Conservation (phyloP, 2,329 filamentous ascomycete species). For the Stachybotrys chartarum region DNA sequence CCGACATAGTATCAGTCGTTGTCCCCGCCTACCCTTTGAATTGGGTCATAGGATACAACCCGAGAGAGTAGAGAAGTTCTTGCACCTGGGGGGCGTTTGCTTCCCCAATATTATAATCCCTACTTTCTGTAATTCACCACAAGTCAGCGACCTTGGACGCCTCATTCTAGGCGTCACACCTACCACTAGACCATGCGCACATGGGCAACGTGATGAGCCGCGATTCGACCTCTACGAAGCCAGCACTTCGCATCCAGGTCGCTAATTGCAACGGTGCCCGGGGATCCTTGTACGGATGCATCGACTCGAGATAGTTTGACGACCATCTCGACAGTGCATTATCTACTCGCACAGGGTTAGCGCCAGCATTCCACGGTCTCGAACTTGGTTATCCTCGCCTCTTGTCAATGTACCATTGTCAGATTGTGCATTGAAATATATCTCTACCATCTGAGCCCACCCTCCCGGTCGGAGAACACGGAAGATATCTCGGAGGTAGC, state of each 20-base stretch:
- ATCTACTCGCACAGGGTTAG: constrained; percentile 26
- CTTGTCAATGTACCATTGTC: constrained; percentile 72
- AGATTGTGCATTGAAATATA: constrained; percentile 80
- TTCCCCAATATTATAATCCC: constrained; percentile 44
- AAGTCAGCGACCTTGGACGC: neutral
- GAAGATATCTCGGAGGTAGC: constrained; percentile 70
- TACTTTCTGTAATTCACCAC: constrained; percentile 29
- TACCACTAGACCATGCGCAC: constrained; percentile 49
- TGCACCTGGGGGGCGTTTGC: constrained; percentile 49
- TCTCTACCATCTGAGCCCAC: constrained; percentile 85
- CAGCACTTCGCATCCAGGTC: constrained; percentile 51
- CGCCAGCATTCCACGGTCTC: no score
- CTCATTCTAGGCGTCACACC: neutral
- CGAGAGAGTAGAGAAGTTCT: constrained; percentile 45
- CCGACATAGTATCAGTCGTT: neutral
- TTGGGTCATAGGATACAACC: constrained; percentile 49
- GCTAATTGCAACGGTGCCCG: constrained; percentile 55
- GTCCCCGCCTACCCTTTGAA: constrained; percentile 32
- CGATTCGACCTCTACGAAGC: constrained; percentile 61
- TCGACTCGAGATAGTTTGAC: constrained; percentile 51
- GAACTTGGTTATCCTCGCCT: constrained; percentile 27
- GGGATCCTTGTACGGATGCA: constrained; percentile 60
- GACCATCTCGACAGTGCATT: constrained; percentile 65
- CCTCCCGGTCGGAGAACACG: constrained; percentile 66
- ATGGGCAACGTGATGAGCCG: constrained; percentile 60